Base-by-base conservation (phyloP, 441 rosid genomes). In the Bocquillonia castaneifolia region DNA sequence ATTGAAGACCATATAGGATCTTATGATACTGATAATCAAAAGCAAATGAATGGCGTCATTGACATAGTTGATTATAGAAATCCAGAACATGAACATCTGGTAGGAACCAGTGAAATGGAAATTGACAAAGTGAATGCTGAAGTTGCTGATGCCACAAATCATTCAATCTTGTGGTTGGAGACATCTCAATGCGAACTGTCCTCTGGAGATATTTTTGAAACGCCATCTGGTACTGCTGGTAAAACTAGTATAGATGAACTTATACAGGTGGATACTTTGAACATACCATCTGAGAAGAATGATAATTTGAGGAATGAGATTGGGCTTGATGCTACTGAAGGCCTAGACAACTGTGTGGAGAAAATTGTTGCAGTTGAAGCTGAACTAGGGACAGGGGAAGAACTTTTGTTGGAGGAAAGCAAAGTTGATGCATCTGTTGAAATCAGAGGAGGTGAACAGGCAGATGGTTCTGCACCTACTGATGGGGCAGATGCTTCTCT, bases 101-200 rank as follows among this genome's bases (percentile, higher is more conserved):
- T 73, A 29, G 81, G 73, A 72, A 61, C 57, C 54, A 65, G 57
- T 71, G 89, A 83, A 53, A 74, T 81, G 83, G 92, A 84, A 64
- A 71, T 68, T 77, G 82, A 80, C 47, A 66, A 68, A 68, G 84
- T 67, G 67, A 78, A 59, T 58, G 20, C 52, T 58, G 80, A 51
- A 63, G 75, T 67, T 80, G 80, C 65, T 73, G 85, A 79, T 78
- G 79, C 77, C 40, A 80, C 69, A 64, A 77, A 77, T 73, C 69
- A 65, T 63, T 50, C 76, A 39, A 45, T 68, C 59, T 65, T 66
- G 28, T 80, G 71, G 62, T 64, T 73, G 45, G 81, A 77, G 58
- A 36, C 59, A 47, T 73, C 69, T 28, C 58, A 68, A 29, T 25
- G 65, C 39, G 77, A 77, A 47, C 62, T 58, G 15, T 50, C 58